Percentiles rank a stretch among this genome's conserved stretches.
Conservation (phyloP, 2,329 filamentous ascomycete species). For the Sporothrix pallida region DNA sequence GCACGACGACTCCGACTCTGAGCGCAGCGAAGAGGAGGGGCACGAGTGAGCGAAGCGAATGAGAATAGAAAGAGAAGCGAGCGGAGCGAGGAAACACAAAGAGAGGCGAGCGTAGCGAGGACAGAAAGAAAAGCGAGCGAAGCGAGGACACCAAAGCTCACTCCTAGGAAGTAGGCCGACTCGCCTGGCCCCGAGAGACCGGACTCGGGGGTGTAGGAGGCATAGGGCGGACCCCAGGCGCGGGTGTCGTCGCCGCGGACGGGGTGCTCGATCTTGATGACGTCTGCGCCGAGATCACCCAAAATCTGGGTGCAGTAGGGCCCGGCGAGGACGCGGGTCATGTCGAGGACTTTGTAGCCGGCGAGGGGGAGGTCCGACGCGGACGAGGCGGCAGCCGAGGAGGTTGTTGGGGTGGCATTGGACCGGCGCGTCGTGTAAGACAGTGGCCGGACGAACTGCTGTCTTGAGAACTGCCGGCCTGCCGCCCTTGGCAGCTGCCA, state of each 20-base stretch:
- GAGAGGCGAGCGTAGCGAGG: neutral
- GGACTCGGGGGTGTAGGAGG: constrained; percentile 70
- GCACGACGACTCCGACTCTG: neutral
- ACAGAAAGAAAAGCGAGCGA: neutral
- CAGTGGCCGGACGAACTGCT: neutral
- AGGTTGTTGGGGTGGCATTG: neutral
- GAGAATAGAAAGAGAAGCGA: neutral
- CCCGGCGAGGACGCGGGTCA: constrained; percentile 96
- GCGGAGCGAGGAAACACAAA: neutral
- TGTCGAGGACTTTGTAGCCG: constrained; percentile 88
- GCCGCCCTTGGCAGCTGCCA: neutral
- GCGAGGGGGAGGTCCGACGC: constrained; percentile 66
- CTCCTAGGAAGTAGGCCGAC: constrained; percentile 91
- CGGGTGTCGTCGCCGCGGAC: constrained; percentile 89
- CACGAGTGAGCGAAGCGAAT: neutral
- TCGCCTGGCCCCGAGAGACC: constrained; percentile 75
- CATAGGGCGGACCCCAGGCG: constrained; percentile 96
- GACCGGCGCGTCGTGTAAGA: neutral
- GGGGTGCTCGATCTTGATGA: constrained; percentile 97
- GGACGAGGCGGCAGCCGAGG: neutral
- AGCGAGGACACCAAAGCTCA: constrained; percentile 49
- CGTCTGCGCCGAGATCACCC: constrained; percentile 91
- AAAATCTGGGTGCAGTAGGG: constrained; percentile 98
- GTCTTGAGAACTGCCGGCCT: no score
- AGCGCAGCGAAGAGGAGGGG: neutral